phyloP scores from a whole-genome alignment of 495 filamentous ascomycete genomes.

The Chaetomium fimeti region DNA sequence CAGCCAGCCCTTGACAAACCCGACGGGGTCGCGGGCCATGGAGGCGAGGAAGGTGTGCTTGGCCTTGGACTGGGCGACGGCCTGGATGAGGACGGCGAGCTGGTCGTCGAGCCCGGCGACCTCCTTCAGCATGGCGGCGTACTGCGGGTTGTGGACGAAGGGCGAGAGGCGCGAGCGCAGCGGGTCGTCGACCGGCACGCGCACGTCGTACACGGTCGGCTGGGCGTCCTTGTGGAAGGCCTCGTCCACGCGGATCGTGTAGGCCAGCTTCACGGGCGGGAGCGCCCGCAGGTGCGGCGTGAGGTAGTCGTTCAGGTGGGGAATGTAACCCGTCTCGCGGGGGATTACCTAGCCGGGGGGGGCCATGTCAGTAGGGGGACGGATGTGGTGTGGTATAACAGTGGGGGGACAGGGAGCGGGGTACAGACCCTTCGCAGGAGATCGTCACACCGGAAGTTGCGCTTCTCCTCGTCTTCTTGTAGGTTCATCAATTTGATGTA shows the following conservation, averaged over 20 bases:
- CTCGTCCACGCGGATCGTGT: constrained; percentile 92
- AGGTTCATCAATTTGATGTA: constrained; percentile 84
- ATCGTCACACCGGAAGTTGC: constrained; percentile 85
- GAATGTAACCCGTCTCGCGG: constrained; percentile 79
- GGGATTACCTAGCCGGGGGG: constrained; percentile 66
- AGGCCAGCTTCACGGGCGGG: constrained; percentile 78
- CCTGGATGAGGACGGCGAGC: constrained; percentile 74
- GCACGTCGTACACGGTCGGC: constrained; percentile 85
- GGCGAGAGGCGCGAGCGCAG: constrained; percentile 64
- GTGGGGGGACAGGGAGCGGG: background rate
- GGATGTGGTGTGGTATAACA: background rate
- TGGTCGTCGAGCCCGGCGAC: constrained; percentile 77
- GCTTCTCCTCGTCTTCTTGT: constrained; percentile 90
- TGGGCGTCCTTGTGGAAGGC: constrained; percentile 65
- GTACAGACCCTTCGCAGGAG: constrained; percentile 64
- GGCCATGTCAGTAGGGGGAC: constrained; percentile 23
- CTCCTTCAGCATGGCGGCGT: constrained; percentile 63
- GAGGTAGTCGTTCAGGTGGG: constrained; percentile 77
- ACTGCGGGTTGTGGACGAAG: constrained; percentile 56
- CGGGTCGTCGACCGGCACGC: constrained; percentile 80
- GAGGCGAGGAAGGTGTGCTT: constrained; percentile 80
- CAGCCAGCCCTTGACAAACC: constrained; percentile 79
- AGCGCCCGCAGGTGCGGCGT: constrained; percentile 71
- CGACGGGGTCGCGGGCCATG: constrained; percentile 75
- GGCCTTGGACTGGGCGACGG: constrained; percentile 72